Base-by-base conservation (phyloP, 2,329 filamentous ascomycete genomes). In the Phialemoniopsis sp. region DNA sequence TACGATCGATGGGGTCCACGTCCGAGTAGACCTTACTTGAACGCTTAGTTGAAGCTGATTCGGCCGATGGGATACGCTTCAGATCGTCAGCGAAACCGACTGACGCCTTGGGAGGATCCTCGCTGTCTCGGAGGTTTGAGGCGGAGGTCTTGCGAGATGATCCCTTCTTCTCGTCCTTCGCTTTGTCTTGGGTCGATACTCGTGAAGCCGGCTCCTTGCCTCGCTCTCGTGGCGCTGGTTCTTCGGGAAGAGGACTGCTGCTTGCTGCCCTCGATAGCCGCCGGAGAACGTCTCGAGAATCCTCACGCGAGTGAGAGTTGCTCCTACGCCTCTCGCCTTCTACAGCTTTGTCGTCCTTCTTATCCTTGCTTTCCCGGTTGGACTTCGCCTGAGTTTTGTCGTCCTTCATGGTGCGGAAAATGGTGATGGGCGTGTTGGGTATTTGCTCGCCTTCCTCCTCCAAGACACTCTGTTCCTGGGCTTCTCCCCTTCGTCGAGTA, bases 1-100 rank as follows among this genome's bases (percentile, higher is more conserved):
- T 78, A 33, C 76, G 72, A 47, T 75, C 74, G 2, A 67, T 72
- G 5, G 76, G 75, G 44, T 80, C 76, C 13, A 59, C 51, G 40
- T 79, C 74, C 1, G 75, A 78, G 42, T 66, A 60, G 5, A 57
- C 53, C 50, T 66, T 56, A 52, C 70, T 75, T 29, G 64, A 66
- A 40, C 64, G 61, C 55, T 76, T 77, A 47, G 68, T 67, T 46
- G 63, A 64, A 36, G 59, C 49, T 32, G 73, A 74, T 35, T 75
- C 73, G 18, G 55, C 57, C 3, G 73, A 76, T 12, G 57, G 51
- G 38, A 54, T 59, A 38, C 68, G 64, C 31, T 55, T 59, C 30
- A 77, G 50, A 6, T 26, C 21, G 26, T 66, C 66, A 6, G 59
- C 55, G 49, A 76, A 77, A 35, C 65, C 70, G 29, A 77, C 71